Evolutionary conservation across 352 stramenopile species (phyloP).

Genomic region (Phytopythium aichiense): DNA sequence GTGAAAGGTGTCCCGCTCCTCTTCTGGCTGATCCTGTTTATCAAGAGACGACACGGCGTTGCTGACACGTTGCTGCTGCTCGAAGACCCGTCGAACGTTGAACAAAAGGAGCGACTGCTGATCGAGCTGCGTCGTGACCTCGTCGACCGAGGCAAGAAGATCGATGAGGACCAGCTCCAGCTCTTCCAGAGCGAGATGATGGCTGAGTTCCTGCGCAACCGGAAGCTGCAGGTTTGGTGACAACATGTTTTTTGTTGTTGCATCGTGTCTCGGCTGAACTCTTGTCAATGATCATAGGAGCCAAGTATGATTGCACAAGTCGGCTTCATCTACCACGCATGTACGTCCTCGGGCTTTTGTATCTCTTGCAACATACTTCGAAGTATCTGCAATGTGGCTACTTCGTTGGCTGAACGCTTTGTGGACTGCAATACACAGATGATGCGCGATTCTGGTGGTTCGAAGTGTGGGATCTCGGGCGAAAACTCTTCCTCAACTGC

Average conservation of each 20-base stretch:
- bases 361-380: neutral
- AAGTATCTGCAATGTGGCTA: neutral
- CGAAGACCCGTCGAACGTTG: constrained; percentile 24
- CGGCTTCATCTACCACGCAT: constrained; percentile 78
- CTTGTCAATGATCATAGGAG: constrained; percentile 24
- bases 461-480: constrained; percentile 68
- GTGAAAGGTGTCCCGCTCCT: constrained; percentile 56
- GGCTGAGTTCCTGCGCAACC: constrained; percentile 47
- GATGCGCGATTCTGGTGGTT: constrained; percentile 69
- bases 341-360: constrained; percentile 21
- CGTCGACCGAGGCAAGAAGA: constrained; percentile 26
- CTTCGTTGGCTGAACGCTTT: neutral
- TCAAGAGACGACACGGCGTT: constrained; percentile 46
- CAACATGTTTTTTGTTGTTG: neutral
- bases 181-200: constrained; percentile 51
- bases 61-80: constrained; percentile 47
- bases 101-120: constrained; percentile 43
- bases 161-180: constrained; percentile 42
- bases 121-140: constrained; percentile 48
- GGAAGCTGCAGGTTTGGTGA: constrained; percentile 36
- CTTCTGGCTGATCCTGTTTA: constrained; percentile 62
- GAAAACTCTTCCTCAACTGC: constrained; percentile 72
- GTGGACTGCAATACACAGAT: constrained; percentile 25
- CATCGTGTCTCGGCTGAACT: neutral
- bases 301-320: constrained; percentile 72